These are phyloP conservation scores for Colletotrichum sp. DNA, from an alignment of 2,329 filamentous ascomycete species.

Conservation along the genomic window DNA sequence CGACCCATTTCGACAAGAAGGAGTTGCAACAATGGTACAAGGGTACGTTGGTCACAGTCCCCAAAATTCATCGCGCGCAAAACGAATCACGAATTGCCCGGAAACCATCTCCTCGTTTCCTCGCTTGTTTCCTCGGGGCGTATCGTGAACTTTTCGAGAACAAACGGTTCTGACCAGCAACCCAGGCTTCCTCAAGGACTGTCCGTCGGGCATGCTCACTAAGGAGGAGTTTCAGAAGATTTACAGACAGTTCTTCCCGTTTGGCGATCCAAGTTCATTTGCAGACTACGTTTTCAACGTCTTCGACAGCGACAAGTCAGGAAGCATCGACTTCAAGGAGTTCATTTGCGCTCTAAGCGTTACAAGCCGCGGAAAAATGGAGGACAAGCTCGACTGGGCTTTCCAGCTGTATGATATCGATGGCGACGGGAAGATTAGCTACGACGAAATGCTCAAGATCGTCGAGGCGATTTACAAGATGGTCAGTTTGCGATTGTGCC, in stretches of 20 bases:
- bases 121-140: neutral
- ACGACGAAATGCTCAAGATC: slow-evolving; percentile 98
- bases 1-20: slow-evolving; percentile 99
- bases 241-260: slow-evolving; percentile 99
- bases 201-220: slow-evolving; percentile 92
- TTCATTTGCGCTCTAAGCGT: slow-evolving; percentile 98
- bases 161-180: neutral
- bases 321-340: slow-evolving; percentile 98
- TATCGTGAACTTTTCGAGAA: neutral
- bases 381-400: slow-evolving; percentile 99
- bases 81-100: neutral
- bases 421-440: slow-evolving; percentile 97
- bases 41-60: slow-evolving; percentile 60
- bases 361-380: slow-evolving; percentile 97
- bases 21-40: slow-evolving; percentile 99
- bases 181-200: slow-evolving; percentile 95
- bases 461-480: slow-evolving; percentile 99
- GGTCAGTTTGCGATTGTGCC: slow-evolving; percentile 60
- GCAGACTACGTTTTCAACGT: slow-evolving; percentile 99
- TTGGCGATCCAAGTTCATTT: slow-evolving; percentile 95
- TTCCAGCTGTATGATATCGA: slow-evolving; percentile 99
- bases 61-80: neutral
- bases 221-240: slow-evolving; percentile 99
- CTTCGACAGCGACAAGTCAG: slow-evolving; percentile 96
- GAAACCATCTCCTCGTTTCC: neutral